These are phyloP conservation scores for Hydrangea macrophylla DNA, from an alignment of 148 eudicot genomes.

Conservation along the genomic window DNA sequence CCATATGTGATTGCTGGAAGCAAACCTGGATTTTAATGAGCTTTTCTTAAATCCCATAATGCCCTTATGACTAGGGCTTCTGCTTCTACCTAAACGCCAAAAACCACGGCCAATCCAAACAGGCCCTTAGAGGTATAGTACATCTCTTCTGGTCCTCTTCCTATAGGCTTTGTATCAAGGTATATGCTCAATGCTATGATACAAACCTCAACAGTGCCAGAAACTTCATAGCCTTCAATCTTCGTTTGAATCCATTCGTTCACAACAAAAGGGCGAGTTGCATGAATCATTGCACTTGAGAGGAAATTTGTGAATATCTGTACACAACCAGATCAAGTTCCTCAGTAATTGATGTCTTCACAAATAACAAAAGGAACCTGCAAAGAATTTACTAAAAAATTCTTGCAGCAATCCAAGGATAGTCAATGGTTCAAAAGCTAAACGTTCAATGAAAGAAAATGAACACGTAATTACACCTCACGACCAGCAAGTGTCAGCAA, in stretches of 20 bases:
- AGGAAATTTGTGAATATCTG: slow-evolving; percentile 95
- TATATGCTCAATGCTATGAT: slow-evolving; percentile 6
- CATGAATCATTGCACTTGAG: slow-evolving; percentile 91
- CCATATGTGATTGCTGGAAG: too few relatives aligned
- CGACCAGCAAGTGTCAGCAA: slow-evolving; percentile 95
- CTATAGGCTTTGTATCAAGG: background rate
- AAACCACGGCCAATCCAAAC: too few relatives aligned
- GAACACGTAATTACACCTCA: slow-evolving; percentile 54
- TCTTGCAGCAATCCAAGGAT: background rate
- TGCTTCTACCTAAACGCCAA: too few relatives aligned
- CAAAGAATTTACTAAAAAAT: background rate
- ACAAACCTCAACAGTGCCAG: slow-evolving; percentile 97
- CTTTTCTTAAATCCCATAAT: too few relatives aligned
- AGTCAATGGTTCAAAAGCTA: background rate
- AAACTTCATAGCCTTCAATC: slow-evolving; percentile 92
- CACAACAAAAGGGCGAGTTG: slow-evolving; percentile 78
- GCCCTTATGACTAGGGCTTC: too few relatives aligned
- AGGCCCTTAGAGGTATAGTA: background rate
- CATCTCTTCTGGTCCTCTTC: background rate
- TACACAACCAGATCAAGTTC: slow-evolving; percentile 11
- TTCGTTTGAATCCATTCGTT: slow-evolving; percentile 92
- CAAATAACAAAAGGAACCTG: background rate
- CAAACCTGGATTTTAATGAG: too few relatives aligned
- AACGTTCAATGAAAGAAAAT: background rate
- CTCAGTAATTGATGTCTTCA: background rate